Conservation (phyloP, 177 flowering plant species). For the Tripterygium wilfordii region DNA sequence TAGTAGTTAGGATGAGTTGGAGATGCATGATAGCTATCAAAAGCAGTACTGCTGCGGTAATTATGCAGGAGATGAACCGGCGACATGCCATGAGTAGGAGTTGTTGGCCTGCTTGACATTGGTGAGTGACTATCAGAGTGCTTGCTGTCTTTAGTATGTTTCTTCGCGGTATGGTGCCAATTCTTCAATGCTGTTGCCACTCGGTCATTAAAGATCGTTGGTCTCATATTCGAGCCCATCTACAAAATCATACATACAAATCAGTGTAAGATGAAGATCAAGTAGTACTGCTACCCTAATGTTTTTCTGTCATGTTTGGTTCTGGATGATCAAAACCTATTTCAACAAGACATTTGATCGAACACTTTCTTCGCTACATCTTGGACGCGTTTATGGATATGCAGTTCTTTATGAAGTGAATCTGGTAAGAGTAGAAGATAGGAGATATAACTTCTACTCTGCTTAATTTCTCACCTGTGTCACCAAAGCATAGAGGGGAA, state of each 20-base stretch:
- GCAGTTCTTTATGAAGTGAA: too few species aligned
- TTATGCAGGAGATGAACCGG: conserved; percentile 39
- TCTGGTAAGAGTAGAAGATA: too few species aligned
- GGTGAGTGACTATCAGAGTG: conserved; percentile 26
- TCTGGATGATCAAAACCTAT: too few species aligned
- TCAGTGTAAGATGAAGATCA: not conserved
- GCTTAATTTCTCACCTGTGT: conserved; percentile 85
- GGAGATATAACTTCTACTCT: too few species aligned
- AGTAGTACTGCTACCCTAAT: too few species aligned
- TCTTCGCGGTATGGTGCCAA: conserved; percentile 48
- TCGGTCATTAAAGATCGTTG: conserved; percentile 41
- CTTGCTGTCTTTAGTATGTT: conserved; percentile 23
- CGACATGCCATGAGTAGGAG: conserved; percentile 38
- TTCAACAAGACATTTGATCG: too few species aligned
- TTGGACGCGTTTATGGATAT: too few species aligned
- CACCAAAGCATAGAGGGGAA: conserved; percentile 78
- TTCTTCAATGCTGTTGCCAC: conserved; percentile 40
- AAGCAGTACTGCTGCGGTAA: conserved; percentile 11
- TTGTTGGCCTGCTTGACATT: conserved; percentile 34
- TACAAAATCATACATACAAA: conserved; percentile 8
- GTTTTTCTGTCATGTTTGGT: too few species aligned
- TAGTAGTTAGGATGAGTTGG: conserved; percentile 15
- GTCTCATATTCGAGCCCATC: conserved; percentile 62
- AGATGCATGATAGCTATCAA: conserved; percentile 17
- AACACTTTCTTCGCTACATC: too few species aligned